Percentiles rank a stretch among this genome's conserved stretches.
Evolutionary conservation across 2,329 filamentous ascomycete genomes (phyloP).

Genomic region (Penicillium thymicola): DNA sequence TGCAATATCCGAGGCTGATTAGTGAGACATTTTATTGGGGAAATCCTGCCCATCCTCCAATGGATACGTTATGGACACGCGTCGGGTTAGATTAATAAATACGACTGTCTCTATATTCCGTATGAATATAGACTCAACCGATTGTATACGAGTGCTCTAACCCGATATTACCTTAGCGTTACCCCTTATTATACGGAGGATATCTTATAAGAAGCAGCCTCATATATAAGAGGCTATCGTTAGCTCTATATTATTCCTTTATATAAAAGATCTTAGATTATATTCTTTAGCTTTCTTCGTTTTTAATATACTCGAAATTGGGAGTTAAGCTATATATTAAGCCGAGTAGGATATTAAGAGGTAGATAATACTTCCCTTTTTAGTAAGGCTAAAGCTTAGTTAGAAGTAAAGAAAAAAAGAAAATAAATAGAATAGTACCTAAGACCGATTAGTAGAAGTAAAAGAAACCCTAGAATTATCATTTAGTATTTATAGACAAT

Average conservation of each 20-base stretch:
- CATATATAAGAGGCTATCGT: neutral
- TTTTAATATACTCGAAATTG: neutral
- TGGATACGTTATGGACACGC: neutral
- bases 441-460: neutral
- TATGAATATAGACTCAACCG: neutral
- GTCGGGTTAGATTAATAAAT: neutral
- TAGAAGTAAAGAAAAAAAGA: neutral
- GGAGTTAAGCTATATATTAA: neutral
- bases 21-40: neutral
- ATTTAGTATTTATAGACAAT: neutral
- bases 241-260: neutral
- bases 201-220: neutral
- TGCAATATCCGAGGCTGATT: neutral
- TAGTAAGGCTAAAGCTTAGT: neutral
- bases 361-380: slow-evolving; percentile 6
- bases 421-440: neutral
- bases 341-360: neutral
- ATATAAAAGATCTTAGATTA: neutral
- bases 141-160: neutral
- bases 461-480: neutral
- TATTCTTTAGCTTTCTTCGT: neutral
- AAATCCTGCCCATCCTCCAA: neutral
- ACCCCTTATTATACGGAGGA: neutral
- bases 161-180: neutral
- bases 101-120: neutral